Evolutionary conservation across 306 rosid genomes (phyloP).

Genomic region (Cicer arietinum): DNA sequence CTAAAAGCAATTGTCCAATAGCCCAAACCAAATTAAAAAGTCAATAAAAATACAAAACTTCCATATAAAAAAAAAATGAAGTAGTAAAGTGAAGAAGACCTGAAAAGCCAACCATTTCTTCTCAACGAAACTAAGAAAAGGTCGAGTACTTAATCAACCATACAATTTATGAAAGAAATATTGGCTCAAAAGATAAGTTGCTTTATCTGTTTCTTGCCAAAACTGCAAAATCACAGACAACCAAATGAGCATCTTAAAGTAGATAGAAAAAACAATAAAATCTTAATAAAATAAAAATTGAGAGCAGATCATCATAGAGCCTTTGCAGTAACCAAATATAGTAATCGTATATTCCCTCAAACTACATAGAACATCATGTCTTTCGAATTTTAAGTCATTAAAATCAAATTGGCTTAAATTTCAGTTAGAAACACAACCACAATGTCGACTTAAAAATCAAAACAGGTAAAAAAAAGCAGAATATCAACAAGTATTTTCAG

Average conservation of each 20-base stretch:
- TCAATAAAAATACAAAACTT: slow-evolving; percentile 20
- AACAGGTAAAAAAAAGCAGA: too few species aligned
- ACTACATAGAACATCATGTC: too few species aligned
- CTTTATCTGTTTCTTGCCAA: slow-evolving; percentile 98
- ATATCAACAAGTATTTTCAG: too few species aligned
- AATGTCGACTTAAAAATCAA: too few species aligned
- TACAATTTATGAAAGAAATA: slow-evolving; percentile 90
- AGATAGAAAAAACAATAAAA: background rate
- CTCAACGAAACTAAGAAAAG: slow-evolving; percentile 57
- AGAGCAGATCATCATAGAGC: too few species aligned
- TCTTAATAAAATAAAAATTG: background rate
- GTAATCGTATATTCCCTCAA: too few species aligned
- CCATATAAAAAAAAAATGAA: background rate
- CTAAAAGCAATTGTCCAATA: slow-evolving; percentile 78
- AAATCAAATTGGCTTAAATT: too few species aligned
- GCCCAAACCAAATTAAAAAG: slow-evolving; percentile 14
- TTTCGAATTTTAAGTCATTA: too few species aligned
- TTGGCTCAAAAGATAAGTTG: slow-evolving; percentile 91
- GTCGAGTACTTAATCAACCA: slow-evolving; percentile 59
- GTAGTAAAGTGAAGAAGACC: slow-evolving; percentile 50
- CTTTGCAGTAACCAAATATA: too few species aligned
- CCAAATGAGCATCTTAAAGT: slow-evolving; percentile 40
- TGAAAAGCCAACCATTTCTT: slow-evolving; percentile 99
- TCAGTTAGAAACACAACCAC: too few species aligned
- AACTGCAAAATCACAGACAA: slow-evolving; percentile 63